phyloP scores from a whole-genome alignment of 2,329 filamentous ascomycete species.

The Sporothrix inflata region DNA sequence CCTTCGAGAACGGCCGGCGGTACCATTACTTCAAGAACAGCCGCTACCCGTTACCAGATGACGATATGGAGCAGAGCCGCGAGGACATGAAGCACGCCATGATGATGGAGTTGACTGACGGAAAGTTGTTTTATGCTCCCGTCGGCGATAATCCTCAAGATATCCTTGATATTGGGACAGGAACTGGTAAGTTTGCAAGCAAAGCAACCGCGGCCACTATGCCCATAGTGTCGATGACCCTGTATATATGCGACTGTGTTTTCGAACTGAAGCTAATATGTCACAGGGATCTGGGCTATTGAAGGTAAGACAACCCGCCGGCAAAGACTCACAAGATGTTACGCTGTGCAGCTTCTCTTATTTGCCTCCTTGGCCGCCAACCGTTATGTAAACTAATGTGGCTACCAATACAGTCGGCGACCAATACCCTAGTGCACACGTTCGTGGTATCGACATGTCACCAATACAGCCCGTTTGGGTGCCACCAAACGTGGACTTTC shows the following conservation, averaged over 20 bases:
- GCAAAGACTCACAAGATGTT: background rate
- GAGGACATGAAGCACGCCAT: constrained; percentile 52
- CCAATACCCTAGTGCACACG: constrained; percentile 45
- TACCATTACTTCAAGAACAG: constrained; percentile 40
- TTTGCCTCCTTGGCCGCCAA: background rate
- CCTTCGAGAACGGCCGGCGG: constrained; percentile 37
- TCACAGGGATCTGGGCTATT: constrained; percentile 42
- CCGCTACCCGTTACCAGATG: constrained; percentile 44
- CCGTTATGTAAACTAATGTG: background rate
- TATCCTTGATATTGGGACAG: constrained; percentile 55
- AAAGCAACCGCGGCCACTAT: background rate
- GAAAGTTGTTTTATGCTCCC: constrained; percentile 48
- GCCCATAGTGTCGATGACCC: background rate
- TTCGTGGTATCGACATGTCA: constrained; percentile 49
- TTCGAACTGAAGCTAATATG: constrained; percentile 19
- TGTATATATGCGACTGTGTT: background rate
- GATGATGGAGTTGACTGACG: constrained; percentile 51
- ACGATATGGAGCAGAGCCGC: constrained; percentile 50
- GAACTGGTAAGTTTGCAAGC: constrained; percentile 44
- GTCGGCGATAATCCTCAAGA: constrained; percentile 47
- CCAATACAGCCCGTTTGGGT: constrained; percentile 52
- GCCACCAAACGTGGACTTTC: constrained; percentile 41
- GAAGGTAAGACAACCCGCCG: constrained; percentile 33
- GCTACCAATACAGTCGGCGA: constrained; percentile 37
- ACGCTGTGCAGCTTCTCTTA: background rate